Percentiles rank a stretch among this genome's conserved stretches.
These are phyloP conservation scores for Trichocomaceae sp. DNA, from an alignment of 2,329 filamentous ascomycete genomes.

Conservation along the genomic window DNA sequence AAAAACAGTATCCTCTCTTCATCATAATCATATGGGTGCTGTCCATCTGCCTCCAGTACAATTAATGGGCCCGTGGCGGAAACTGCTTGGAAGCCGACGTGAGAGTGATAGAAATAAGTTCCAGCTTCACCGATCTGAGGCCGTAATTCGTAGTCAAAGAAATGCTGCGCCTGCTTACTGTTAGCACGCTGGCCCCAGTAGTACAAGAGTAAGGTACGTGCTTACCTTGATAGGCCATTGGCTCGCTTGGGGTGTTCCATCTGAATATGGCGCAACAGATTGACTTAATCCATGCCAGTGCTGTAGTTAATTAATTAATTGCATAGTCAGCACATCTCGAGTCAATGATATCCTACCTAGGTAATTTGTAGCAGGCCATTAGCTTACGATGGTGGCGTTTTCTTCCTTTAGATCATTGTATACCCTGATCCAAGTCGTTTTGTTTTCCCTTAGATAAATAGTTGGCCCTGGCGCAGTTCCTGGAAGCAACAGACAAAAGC, in stretches of 20 bases:
- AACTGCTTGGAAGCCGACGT: constrained; percentile 56
- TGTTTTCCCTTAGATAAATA: constrained; percentile 9
- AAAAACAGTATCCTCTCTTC: constrained; percentile 53
- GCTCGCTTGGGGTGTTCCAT: constrained; percentile 53
- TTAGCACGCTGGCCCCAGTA: background rate
- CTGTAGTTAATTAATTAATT: constrained; percentile 26
- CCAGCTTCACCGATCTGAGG: constrained; percentile 50
- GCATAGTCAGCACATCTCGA: background rate
- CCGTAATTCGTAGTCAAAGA: constrained; percentile 61
- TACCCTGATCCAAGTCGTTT: constrained; percentile 32
- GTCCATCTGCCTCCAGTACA: constrained; percentile 42
- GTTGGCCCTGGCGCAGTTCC: constrained; percentile 5
- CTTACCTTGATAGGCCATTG: constrained; percentile 60
- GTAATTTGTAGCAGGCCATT: constrained; percentile 9
- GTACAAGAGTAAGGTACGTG: background rate
- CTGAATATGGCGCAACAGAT: constrained; percentile 55
- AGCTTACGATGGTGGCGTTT: constrained; percentile 52
- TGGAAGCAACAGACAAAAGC: background rate
- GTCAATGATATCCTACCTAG: background rate
- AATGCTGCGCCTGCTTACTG: constrained; percentile 32
- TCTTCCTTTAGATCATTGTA: constrained; percentile 50
- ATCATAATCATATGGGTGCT: constrained; percentile 54
- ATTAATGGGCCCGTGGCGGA: constrained; percentile 54
- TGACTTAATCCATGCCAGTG: constrained; percentile 63
- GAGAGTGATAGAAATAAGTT: constrained; percentile 64